phyloP scores from a whole-genome alignment of 257 asterid genomes.

The Solanum arcanum region DNA sequence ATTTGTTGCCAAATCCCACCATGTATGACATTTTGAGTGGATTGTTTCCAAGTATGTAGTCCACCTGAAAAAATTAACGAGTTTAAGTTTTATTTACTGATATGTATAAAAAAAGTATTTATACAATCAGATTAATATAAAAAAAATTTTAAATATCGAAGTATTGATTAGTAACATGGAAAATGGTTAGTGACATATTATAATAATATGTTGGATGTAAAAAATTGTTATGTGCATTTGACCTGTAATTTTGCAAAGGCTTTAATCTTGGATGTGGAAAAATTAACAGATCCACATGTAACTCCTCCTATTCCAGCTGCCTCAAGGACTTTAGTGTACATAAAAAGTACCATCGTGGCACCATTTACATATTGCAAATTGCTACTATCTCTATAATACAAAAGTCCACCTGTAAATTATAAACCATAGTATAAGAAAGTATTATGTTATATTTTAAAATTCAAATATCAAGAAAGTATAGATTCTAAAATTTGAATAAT shows the following conservation, averaged over 20 bases:
- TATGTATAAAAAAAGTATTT: background rate
- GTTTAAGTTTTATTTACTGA: background rate
- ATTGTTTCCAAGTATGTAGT: conserved; percentile 64
- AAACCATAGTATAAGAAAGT: background rate
- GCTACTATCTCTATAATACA: conserved; percentile 51
- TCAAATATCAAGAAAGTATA: background rate
- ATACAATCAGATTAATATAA: background rate
- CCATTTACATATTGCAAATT: conserved; percentile 59
- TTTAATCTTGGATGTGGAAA: conserved; percentile 35
- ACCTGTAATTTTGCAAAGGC: conserved; percentile 77
- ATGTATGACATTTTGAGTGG: conserved; percentile 58
- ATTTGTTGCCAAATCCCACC: conserved; percentile 43
- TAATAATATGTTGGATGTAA: background rate
- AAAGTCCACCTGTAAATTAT: conserved; percentile 53
- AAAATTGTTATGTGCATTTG: background rate
- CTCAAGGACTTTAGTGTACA: conserved; percentile 39
- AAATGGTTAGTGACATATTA: background rate
- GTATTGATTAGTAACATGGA: background rate
- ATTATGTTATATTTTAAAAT: background rate
- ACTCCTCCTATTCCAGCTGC: conserved; percentile 24
- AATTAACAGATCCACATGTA: conserved; percentile 38
- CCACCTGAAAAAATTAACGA: conserved; percentile 22
- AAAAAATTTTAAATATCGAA: background rate
- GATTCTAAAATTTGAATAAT: background rate
- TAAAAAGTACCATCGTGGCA: conserved; percentile 42